A percentile compares a stretch with the other conserved stretches of the same genome.
Conservation (phyloP, 2,329 filamentous ascomycete genomes). For the Xylariaceae sp. region DNA sequence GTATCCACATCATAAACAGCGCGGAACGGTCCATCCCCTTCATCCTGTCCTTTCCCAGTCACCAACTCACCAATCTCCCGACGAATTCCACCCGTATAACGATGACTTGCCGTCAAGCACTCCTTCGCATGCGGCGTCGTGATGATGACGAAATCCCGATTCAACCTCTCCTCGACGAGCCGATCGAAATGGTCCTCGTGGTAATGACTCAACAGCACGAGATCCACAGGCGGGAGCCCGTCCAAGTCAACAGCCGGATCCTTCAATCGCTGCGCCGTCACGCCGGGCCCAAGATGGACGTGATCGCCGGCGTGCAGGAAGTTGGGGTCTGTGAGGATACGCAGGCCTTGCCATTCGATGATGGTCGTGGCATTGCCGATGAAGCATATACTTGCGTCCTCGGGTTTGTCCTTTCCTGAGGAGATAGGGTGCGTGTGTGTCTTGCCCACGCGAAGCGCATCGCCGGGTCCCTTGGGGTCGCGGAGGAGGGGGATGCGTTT, state of each 20-base stretch:
- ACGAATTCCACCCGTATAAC: conserved; percentile 21
- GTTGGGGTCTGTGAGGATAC: conserved; percentile 56
- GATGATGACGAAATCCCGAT: conserved; percentile 54
- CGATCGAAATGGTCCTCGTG: conserved; percentile 48
- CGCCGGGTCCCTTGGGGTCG: conserved; percentile 22
- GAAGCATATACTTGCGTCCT: conserved; percentile 46
- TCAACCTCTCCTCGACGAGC: conserved; percentile 36
- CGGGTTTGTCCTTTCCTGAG: conserved; percentile 12
- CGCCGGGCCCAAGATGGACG: conserved; percentile 60
- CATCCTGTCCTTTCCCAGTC: not conserved
- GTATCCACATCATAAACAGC: conserved; percentile 50
- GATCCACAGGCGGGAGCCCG: conserved; percentile 54
- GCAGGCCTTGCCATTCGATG: conserved; percentile 47
- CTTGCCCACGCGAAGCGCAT: conserved; percentile 24
- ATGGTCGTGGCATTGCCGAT: conserved; percentile 54
- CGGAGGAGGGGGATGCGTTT: conserved; percentile 31
- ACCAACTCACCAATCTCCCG: not conserved
- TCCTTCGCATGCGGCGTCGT: conserved; percentile 57
- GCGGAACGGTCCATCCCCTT: conserved; percentile 45
- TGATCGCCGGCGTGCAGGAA: conserved; percentile 62
- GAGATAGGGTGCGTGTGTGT: conserved; percentile 27
- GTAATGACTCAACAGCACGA: conserved; percentile 58
- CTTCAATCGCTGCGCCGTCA: conserved; percentile 48
- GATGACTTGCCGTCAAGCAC: conserved; percentile 39
- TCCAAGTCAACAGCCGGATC: conserved; percentile 57